Conservation (phyloP, 805 yeast genomes). For the Cyberlindnera amylophila region DNA sequence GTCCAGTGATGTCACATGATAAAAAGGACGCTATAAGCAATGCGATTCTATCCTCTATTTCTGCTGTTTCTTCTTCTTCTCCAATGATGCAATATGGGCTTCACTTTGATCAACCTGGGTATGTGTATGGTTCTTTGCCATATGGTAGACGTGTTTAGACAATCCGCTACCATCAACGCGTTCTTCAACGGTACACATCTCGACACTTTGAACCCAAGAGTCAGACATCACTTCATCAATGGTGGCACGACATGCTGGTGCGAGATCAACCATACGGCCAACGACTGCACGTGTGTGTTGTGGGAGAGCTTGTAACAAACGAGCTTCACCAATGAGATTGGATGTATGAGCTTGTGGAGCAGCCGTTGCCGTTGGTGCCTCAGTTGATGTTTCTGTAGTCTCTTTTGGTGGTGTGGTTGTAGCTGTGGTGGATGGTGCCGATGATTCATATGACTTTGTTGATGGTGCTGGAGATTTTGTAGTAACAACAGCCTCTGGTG, state of each 20-base stretch:
- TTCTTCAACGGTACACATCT: constrained; percentile 64
- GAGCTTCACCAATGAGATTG: constrained; percentile 63
- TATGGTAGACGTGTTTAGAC: constrained; percentile 32
- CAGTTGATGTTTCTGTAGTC: constrained; percentile 24
- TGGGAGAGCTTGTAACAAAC: constrained; percentile 68
- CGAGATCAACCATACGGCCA: constrained; percentile 74
- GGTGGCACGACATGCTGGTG: constrained; percentile 82
- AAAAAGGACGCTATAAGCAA: too few species aligned
- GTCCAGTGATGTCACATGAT: too few species aligned
- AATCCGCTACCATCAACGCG: constrained; percentile 36
- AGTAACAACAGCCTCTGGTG: constrained; percentile 9
- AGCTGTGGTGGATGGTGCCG: constrained; percentile 4
- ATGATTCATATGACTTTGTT: constrained; percentile 9
- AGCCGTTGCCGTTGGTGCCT: constrained; percentile 17
- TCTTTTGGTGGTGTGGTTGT: constrained; percentile 28
- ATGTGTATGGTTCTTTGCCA: constrained; percentile 67
- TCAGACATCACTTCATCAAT: constrained; percentile 77
- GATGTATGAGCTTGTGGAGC: constrained; percentile 50
- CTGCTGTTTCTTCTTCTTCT: constrained; percentile 62
- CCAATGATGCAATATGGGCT: constrained; percentile 93
- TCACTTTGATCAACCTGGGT: constrained; percentile 89
- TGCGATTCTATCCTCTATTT: not conserved
- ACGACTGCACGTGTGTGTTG: constrained; percentile 64
- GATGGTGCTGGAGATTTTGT: constrained; percentile 16
- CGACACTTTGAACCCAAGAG: constrained; percentile 59